phyloP scores from a whole-genome alignment of 2,329 filamentous ascomycete species.

The Emergomyces pasteurianus region DNA sequence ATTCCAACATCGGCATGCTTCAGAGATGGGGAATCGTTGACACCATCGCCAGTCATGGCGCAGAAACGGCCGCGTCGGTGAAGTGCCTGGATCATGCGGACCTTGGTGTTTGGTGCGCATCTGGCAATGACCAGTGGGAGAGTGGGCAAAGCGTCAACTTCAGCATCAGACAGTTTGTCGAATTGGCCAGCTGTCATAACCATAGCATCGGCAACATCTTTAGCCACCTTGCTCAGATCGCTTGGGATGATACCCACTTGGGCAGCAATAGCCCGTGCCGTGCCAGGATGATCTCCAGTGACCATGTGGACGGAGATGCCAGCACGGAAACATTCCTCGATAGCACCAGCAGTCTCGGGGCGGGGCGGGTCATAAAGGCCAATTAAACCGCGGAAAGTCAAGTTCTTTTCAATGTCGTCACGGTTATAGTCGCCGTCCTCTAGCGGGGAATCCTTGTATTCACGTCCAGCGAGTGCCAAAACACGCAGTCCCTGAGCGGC shows the following conservation, averaged over 20 bases:
- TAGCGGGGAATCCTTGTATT: slow-evolving; percentile 15
- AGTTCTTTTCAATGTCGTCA: slow-evolving; percentile 50
- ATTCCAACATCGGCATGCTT: slow-evolving; percentile 77
- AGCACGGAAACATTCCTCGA: slow-evolving; percentile 57
- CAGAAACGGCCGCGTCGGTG: slow-evolving; percentile 54
- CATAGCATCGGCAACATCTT: slow-evolving; percentile 52
- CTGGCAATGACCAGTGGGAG: slow-evolving; percentile 48
- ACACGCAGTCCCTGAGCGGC: slow-evolving; percentile 57
- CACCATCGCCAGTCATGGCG: slow-evolving; percentile 83
- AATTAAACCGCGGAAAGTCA: slow-evolving; percentile 68
- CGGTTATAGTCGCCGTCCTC: slow-evolving; percentile 40
- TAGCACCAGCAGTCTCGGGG: slow-evolving; percentile 62
- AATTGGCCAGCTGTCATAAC: slow-evolving; percentile 69
- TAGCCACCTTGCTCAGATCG: slow-evolving; percentile 48
- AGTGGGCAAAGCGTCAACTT: slow-evolving; percentile 52
- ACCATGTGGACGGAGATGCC: slow-evolving; percentile 76
- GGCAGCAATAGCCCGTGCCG: slow-evolving; percentile 63
- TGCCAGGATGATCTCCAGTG: slow-evolving; percentile 70
- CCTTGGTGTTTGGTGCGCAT: slow-evolving; percentile 54
- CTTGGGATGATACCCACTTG: slow-evolving; percentile 66
- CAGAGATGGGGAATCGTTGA: slow-evolving; percentile 75
- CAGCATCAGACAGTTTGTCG: slow-evolving; percentile 59
- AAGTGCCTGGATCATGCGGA: slow-evolving; percentile 65
- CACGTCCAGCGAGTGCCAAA: slow-evolving; percentile 50
- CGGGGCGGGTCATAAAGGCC: slow-evolving; percentile 82